A percentile compares a stretch with the other conserved stretches of the same genome.
Evolutionary conservation across 2,329 filamentous ascomycete species (phyloP).

Genomic region (Grosmannia penicillata): DNA sequence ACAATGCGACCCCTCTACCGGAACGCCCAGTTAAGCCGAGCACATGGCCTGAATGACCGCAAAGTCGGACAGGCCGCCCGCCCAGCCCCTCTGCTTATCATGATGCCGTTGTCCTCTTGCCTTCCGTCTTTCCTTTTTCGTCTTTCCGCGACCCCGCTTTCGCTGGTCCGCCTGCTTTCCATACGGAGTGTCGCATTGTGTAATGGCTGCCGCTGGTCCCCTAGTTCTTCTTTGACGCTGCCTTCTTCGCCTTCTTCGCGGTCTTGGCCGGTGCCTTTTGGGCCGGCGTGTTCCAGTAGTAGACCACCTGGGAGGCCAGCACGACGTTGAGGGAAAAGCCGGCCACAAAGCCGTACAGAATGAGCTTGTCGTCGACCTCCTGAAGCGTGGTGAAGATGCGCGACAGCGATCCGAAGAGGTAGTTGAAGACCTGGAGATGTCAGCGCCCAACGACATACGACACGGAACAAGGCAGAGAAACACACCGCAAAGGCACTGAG

Average conservation of each 20-base stretch:
- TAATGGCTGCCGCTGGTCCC: too few relatives aligned
- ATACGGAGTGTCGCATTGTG: too few relatives aligned
- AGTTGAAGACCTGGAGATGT: conserved; percentile 79
- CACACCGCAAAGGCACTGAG: conserved; percentile 82
- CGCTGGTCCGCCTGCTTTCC: too few relatives aligned
- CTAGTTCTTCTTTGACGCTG: background rate
- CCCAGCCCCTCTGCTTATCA: too few relatives aligned
- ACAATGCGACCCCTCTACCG: too few relatives aligned
- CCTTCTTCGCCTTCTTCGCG: conserved; percentile 19
- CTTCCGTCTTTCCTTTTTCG: too few relatives aligned
- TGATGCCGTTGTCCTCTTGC: too few relatives aligned
- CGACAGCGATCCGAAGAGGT: conserved; percentile 79
- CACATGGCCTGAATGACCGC: too few relatives aligned
- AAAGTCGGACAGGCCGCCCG: too few relatives aligned
- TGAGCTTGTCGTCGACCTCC: conserved; percentile 92
- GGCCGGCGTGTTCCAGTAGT: conserved; percentile 69
- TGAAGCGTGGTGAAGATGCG: conserved; percentile 96
- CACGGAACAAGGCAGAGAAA: background rate
- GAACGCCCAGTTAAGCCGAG: too few relatives aligned
- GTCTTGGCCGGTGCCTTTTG: conserved; percentile 9
- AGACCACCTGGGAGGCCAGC: conserved; percentile 79
- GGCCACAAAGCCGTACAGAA: conserved; percentile 86
- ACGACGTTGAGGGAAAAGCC: conserved; percentile 83
- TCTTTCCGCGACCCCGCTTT: too few relatives aligned
- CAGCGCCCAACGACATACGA: background rate